Percentiles rank a stretch among this genome's conserved stretches.
Conservation (phyloP, 164 flowering plant genomes). For the Nelumbo lutea region DNA sequence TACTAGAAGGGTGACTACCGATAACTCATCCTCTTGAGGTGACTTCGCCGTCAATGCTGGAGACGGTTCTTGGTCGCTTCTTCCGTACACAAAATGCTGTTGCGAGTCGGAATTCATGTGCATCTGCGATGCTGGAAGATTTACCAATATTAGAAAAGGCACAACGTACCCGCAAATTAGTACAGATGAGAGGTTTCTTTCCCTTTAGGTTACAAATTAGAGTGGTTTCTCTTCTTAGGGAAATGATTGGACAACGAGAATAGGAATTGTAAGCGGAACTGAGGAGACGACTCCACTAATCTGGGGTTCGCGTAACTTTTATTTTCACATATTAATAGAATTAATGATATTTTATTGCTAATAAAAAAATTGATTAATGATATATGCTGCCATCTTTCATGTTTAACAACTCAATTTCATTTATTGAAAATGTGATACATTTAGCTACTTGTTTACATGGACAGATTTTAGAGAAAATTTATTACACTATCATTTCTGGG, state of each 20-base stretch:
- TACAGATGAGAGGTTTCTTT: too few relatives aligned
- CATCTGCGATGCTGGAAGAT: constrained; percentile 1
- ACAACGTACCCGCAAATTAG: too few relatives aligned
- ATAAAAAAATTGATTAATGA: not conserved
- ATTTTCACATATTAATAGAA: too few relatives aligned
- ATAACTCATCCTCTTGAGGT: constrained; percentile 1
- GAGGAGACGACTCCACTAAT: too few relatives aligned
- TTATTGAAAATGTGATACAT: not conserved
- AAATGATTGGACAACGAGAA: too few relatives aligned
- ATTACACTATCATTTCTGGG: constrained; percentile 82
- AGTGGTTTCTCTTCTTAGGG: too few relatives aligned
- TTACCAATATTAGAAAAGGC: not conserved
- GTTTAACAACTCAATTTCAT: not conserved
- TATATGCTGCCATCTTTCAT: not conserved
- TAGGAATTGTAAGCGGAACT: too few relatives aligned
- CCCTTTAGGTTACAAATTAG: too few relatives aligned
- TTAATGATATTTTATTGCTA: too few relatives aligned
- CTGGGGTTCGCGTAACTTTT: too few relatives aligned
- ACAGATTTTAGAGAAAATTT: constrained; percentile 89
- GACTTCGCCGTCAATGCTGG: too few relatives aligned
- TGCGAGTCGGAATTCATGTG: constrained; percentile 5
- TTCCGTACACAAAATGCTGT: constrained; percentile 1
- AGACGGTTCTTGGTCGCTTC: not conserved
- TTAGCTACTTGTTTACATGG: constrained; percentile 9
- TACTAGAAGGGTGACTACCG: constrained; percentile 47